Evolutionary conservation across 2,329 filamentous ascomycete genomes (phyloP).

Genomic region (Colletotrichum nymphaeae): DNA sequence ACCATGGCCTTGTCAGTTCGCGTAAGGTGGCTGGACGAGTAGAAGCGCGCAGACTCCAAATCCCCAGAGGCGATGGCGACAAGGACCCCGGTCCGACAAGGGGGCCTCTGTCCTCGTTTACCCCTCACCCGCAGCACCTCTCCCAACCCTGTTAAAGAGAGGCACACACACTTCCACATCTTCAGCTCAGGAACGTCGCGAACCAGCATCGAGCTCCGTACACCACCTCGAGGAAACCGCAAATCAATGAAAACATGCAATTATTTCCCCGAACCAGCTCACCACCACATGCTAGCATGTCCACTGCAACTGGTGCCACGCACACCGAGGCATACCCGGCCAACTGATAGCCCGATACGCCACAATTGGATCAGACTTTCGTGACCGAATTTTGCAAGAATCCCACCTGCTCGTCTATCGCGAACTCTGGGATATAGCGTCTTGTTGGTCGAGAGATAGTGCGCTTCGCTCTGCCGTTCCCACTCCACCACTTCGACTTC

Average conservation of each 20-base stretch:
- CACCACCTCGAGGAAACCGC: conserved; percentile 17
- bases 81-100: conserved; percentile 2
- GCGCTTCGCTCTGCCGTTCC: conserved; percentile 7
- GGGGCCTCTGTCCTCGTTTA: not conserved
- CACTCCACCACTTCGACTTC: conserved; percentile 2
- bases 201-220: conserved; percentile 26
- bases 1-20: conserved; percentile 20
- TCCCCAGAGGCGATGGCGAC: conserved; percentile 10
- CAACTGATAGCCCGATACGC: conserved; percentile 3
- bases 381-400: conserved; percentile 21
- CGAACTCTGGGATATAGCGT: conserved; percentile 1
- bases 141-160: not conserved
- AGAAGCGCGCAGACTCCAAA: conserved; percentile 29
- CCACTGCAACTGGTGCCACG: conserved; percentile 12
- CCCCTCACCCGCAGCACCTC: conserved; percentile 10
- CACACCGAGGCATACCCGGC: not conserved
- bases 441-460: conserved; percentile 8
- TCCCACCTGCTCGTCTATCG: conserved; percentile 21
- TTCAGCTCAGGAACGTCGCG: conserved; percentile 34
- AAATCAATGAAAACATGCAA: conserved; percentile 11
- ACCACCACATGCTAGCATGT: not conserved
- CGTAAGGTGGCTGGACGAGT: conserved; percentile 35
- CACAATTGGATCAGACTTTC: conserved; percentile 23
- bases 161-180: not conserved
- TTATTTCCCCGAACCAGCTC: conserved; percentile 22